Evolutionary conservation across 2,329 filamentous ascomycete genomes (phyloP).

Genomic region (Ceratocystis colombiana): DNA sequence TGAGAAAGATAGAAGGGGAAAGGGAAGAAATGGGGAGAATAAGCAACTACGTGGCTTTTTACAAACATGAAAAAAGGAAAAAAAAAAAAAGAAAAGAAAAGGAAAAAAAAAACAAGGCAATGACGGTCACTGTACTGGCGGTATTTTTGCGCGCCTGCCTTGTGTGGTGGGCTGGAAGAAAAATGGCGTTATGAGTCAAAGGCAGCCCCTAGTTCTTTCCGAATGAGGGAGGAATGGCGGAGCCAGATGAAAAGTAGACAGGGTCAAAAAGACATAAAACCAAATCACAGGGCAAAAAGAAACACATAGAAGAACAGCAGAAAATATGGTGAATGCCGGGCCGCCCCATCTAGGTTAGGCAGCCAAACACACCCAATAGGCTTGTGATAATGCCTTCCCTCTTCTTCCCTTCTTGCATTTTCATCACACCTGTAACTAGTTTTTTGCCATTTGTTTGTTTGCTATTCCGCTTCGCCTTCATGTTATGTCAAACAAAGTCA

Average conservation of each 20-base stretch:
- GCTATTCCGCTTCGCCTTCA: not conserved
- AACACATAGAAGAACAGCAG: not conserved
- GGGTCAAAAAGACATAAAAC: not conserved
- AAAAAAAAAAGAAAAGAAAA: too few species aligned
- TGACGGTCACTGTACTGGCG: not conserved
- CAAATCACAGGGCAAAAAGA: constrained; percentile 5
- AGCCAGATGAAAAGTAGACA: not conserved
- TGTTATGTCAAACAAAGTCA: not conserved
- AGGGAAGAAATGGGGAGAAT: not conserved
- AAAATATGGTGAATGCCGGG: not conserved
- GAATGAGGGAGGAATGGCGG: not conserved
- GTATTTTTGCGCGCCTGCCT: not conserved
- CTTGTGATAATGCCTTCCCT: not conserved
- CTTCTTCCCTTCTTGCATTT: too few species aligned
- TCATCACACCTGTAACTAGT: not conserved
- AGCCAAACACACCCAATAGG: not conserved
- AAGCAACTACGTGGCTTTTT: not conserved
- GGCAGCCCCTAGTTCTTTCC: not conserved
- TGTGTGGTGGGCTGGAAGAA: not conserved
- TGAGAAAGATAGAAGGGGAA: not conserved
- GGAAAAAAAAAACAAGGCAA: not conserved
- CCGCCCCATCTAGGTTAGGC: not conserved
- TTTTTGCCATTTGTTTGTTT: not conserved
- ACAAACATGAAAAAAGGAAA: too few species aligned
- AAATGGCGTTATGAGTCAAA: constrained; percentile 4